Percentiles rank a stretch among this genome's conserved stretches.
Evolutionary conservation across 1,139 yeast genomes (phyloP).

Genomic region (Zygosaccharomyces sapae): DNA sequence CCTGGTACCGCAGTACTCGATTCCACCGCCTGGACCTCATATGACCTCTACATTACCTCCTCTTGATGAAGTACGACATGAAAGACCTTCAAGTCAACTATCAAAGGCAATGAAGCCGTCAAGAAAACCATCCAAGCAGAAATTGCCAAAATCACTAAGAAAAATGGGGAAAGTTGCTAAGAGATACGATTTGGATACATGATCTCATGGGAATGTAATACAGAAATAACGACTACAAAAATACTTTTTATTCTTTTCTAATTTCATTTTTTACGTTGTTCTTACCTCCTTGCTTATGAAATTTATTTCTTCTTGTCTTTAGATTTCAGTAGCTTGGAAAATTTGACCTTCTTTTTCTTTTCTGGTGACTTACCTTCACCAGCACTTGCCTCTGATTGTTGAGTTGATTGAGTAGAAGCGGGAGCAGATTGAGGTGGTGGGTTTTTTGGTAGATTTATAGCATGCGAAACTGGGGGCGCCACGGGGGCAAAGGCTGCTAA

Average conservation of each 20-base stretch:
- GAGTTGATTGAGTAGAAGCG: conserved; percentile 5
- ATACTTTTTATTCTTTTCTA: conserved; percentile 27
- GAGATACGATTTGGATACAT: conserved; percentile 24
- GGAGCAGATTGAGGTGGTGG: conserved; percentile 17
- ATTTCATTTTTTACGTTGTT: too few relatives aligned
- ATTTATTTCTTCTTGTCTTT: conserved; percentile 15
- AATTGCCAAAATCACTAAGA: conserved; percentile 27
- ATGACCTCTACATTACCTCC: conserved; percentile 1
- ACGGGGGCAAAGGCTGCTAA: conserved; percentile 24
- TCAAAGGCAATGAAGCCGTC: not conserved
- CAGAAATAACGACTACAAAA: conserved; percentile 16
- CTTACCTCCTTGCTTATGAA: not conserved
- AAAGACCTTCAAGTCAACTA: not conserved
- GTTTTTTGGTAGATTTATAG: conserved; percentile 23
- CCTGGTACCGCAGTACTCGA: conserved; percentile 5
- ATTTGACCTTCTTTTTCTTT: conserved; percentile 26
- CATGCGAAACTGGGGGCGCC: conserved; percentile 28
- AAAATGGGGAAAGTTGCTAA: conserved; percentile 28
- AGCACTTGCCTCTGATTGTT: conserved; percentile 8
- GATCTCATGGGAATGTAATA: not conserved
- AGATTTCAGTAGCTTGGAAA: conserved; percentile 26
- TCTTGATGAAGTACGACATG: not conserved
- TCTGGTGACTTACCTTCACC: conserved; percentile 13
- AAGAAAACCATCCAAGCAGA: conserved; percentile 9
- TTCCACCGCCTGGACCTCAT: conserved; percentile 6